Evolutionary conservation across 805 yeast genomes (phyloP).

Genomic region (Ogataea pini): DNA sequence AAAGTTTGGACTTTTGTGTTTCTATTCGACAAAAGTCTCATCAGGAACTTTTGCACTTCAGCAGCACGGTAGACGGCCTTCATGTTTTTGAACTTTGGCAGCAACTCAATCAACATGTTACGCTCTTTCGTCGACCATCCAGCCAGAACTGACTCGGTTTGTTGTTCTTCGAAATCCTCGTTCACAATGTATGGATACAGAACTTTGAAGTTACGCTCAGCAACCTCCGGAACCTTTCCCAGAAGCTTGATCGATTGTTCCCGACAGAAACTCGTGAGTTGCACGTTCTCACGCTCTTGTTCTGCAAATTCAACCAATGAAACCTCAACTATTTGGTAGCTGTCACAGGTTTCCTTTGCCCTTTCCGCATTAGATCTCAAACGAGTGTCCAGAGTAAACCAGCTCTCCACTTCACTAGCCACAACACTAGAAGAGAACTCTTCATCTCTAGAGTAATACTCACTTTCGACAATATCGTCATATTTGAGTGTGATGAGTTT

Average conservation of each 20-base stretch:
- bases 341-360: slow-evolving; percentile 29
- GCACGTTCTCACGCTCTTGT: slow-evolving; percentile 37
- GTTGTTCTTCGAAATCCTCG: slow-evolving; percentile 35
- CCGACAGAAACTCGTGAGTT: slow-evolving; percentile 49
- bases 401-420: slow-evolving; percentile 18
- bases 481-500: slow-evolving; percentile 35
- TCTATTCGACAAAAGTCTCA: slow-evolving; percentile 61
- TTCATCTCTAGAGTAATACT: slow-evolving; percentile 22
- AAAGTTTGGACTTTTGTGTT: slow-evolving; percentile 63
- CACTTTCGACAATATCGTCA: slow-evolving; percentile 14
- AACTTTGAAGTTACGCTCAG: slow-evolving; percentile 60
- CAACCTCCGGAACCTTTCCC: slow-evolving; percentile 58
- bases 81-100: slow-evolving; percentile 65
- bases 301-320: slow-evolving; percentile 43
- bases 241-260: slow-evolving; percentile 60
- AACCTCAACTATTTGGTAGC: slow-evolving; percentile 36
- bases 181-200: slow-evolving; percentile 60
- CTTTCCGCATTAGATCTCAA: slow-evolving; percentile 42
- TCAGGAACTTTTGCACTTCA: slow-evolving; percentile 52
- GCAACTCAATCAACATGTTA: slow-evolving; percentile 57
- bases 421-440: not conserved
- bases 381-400: slow-evolving; percentile 50
- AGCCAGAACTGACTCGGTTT: slow-evolving; percentile 27
- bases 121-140: slow-evolving; percentile 46
- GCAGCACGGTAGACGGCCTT: slow-evolving; percentile 52